Percentiles rank a stretch among this genome's conserved stretches.
These are phyloP conservation scores for Microbotryum violaceum DNA, from an alignment of 1,284 basidiomycete species.

Conservation along the genomic window DNA sequence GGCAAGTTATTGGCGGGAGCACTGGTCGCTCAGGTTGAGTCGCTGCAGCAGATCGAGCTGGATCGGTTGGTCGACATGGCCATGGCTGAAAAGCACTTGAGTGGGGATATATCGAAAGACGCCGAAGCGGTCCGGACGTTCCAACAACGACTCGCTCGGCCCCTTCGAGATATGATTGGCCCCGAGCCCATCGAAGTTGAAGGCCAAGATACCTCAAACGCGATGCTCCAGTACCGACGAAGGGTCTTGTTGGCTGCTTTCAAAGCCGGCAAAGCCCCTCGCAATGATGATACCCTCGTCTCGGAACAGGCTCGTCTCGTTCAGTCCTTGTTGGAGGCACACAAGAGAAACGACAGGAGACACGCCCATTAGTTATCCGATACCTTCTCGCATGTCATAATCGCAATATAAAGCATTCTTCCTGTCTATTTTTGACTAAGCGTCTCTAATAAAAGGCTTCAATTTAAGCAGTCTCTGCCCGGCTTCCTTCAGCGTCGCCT, in stretches of 20 bases:
- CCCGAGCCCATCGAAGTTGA: neutral
- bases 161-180: constrained; percentile 19
- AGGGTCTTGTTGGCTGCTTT: constrained; percentile 22
- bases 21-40: constrained; percentile 8
- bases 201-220: neutral
- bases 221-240: neutral
- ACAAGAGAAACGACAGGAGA: neutral
- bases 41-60: constrained; percentile 13
- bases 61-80: constrained; percentile 5
- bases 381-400: no score
- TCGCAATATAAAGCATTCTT: no score
- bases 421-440: neutral
- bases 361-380: no score
- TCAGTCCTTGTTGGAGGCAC: neutral
- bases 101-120: neutral
- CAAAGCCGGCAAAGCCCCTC: constrained; percentile 8
- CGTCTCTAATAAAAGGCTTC: constrained; percentile 54
- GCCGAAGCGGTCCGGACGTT: constrained; percentile 9
- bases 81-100: neutral
- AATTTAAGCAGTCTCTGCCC: constrained; percentile 67
- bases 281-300: neutral
- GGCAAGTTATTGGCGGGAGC: constrained; percentile 3
- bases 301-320: constrained; percentile 1
- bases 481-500: constrained; percentile 68
- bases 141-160: constrained; percentile 21